Conservation (phyloP, 2,329 filamentous ascomycete genomes). For the Cytospora piceae region DNA sequence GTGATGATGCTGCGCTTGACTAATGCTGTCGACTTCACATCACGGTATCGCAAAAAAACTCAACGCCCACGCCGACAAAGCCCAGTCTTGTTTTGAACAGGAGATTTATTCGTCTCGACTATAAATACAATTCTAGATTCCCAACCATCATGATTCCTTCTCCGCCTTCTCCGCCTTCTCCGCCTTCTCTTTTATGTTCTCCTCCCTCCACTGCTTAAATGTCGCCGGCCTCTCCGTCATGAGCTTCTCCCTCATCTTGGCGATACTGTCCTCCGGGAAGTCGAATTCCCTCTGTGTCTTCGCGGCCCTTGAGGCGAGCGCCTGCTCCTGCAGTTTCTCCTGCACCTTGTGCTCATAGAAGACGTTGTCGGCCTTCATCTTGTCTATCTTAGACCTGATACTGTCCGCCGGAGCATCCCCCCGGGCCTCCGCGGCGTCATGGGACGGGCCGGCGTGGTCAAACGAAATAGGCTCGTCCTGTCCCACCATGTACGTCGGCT, state of each 20-base stretch:
- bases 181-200: background rate
- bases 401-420: background rate
- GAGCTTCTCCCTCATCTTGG: background rate
- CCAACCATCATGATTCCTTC: background rate
- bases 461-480: slow-evolving; percentile 35
- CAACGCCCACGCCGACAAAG: background rate
- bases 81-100: background rate
- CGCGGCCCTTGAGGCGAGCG: too few species aligned
- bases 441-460: background rate
- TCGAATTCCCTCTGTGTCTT: too few species aligned
- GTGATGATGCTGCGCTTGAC: too few species aligned
- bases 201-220: slow-evolving; percentile 29
- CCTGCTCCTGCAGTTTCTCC: background rate
- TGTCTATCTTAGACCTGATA: background rate
- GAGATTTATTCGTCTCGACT: slow-evolving; percentile 12
- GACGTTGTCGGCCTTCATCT: background rate
- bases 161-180: slow-evolving; percentile 3
- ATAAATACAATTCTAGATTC: background rate
- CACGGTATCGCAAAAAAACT: background rate
- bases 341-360: background rate
- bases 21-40: background rate
- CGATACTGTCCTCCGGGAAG: background rate
- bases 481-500: slow-evolving; percentile 54
- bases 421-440: background rate
- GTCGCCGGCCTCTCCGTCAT: slow-evolving; percentile 2